Evolutionary conservation across 768 basidiomycete genomes (phyloP), one percentile per base, ranked within the genome.

Genomic region (Pulveroboletus frians): DNA sequence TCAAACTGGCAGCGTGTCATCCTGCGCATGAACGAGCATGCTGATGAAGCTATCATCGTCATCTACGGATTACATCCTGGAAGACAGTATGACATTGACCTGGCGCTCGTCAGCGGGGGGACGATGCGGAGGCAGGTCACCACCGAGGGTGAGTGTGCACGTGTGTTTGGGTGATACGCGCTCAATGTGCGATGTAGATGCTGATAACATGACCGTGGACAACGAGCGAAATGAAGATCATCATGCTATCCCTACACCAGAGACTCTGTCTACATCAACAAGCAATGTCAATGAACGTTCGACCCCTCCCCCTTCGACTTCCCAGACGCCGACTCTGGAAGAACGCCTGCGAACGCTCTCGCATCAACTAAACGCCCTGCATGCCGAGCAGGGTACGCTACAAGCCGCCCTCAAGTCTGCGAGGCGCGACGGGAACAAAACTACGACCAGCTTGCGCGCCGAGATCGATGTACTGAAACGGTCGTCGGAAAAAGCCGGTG

Each of bases 1-100:
- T 74, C 83, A 5, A 79, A 78, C 4, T 92, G 90, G 90, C 80
- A 84, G 60, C 75, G 83, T 43, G 85, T 89, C 20, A 78, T 90
- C 60, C 80, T 89, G 49, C 81, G 84, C 46, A 80, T 90, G 52
- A 84, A 88, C 62, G 89, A 92, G 38, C 78, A 81, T 46, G 76
- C 77, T 0, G 92, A 94, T 56, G 88, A 95, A 61, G 93, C 91
- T 0, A 81, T 94, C 48, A 90, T 96, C 45, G 88, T 95, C 50
- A 80, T 97, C 23, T 93, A 92, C 51, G 91, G 90, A 1, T 74
- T 97, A 39, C 79, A 88, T 73, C 92, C 92, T 4, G 88, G 88
- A 2, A 78, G 88, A 48, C 88, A 90, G 63, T 96, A 96, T 59
- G 92, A 96, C 60, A 83, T 96, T 44, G 88, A 92, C 60, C 72